These are phyloP conservation scores for Hyparrhenia diplandra DNA, from an alignment of 176 grass and related monocot species.

Conservation along the genomic window DNA sequence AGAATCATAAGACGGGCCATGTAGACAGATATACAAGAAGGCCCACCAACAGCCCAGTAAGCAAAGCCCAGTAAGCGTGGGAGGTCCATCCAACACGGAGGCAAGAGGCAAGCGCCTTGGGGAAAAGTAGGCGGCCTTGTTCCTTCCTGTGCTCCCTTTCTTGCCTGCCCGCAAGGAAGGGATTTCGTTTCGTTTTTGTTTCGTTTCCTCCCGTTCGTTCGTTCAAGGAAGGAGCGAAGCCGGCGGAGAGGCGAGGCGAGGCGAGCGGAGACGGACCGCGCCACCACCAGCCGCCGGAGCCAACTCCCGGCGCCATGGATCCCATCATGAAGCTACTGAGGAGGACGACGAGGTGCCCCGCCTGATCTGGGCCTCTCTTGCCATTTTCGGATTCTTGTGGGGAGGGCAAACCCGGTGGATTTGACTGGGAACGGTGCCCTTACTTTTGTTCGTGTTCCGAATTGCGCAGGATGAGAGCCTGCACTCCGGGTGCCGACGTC, in stretches of 20 bases:
- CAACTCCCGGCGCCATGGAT: constrained; percentile 55
- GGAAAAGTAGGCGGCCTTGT: background rate
- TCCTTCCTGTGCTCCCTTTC: background rate
- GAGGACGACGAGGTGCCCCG: constrained; percentile 83
- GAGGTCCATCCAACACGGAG: background rate
- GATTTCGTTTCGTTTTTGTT: constrained; percentile 10
- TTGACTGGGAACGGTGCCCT: background rate
- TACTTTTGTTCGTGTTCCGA: constrained; percentile 30
- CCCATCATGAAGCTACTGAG: constrained; percentile 92
- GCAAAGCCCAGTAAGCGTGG: background rate
- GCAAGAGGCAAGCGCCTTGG: too few relatives aligned
- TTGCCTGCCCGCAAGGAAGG: constrained; percentile 1
- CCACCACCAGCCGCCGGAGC: background rate
- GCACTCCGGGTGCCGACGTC: constrained; percentile 89
- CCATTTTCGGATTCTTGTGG: constrained; percentile 20
- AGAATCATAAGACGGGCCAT: background rate
- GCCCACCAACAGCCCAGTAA: background rate
- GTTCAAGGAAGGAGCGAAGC: background rate
- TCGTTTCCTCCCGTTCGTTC: constrained; percentile 1
- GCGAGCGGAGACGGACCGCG: background rate
- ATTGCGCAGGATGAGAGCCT: constrained; percentile 80
- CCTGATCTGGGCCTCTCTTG: constrained; percentile 1
- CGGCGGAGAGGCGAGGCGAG: background rate
- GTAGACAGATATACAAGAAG: background rate
- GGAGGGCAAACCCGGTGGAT: background rate